Base-by-base conservation (phyloP, 2,329 filamentous ascomycete genomes). In the Geoglossum cookeanum region DNA sequence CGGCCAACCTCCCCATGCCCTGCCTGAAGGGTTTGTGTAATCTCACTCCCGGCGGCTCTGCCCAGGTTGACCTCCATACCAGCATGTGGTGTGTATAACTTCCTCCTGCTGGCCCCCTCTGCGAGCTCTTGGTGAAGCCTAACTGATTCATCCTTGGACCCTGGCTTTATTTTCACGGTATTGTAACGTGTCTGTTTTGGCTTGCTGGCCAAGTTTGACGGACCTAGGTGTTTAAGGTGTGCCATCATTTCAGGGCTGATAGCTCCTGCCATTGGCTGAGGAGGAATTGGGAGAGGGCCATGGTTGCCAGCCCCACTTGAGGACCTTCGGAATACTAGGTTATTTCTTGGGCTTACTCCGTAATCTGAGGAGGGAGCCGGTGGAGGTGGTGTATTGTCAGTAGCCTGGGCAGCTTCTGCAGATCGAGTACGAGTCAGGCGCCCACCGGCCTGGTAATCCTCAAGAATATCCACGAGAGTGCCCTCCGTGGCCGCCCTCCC, bases 141-240 rank as follows among this genome's bases (percentile, higher is more conserved):
- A 74, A 56, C 68, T 69, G 1, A 82, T 67, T 8, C 80, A 64
- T 15, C 76, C 76, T 60, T 76, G 75, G 1, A 77, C 13, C 73
- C 78, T 13, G 78, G 79, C 66, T 84, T 84, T 67, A 84, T 83
- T 67, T 83, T 83, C 60, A 84, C 80, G 8, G 74, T 75, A 58
- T 75, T 75, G 66, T 79, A 82, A 39, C 80, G 77, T 5, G 80
- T 84, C 39, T 75, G 68, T 56, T 78, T 77, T 2, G 80, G 80
- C 47, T 75, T 71, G 60, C 73, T 79, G 22, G 80, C 80, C 15
- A 77, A 71, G 62, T 84, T 84, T 17, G 78, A 82, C 0, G 80
- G 80, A 3, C 80, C 80, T 1, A 84, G 72, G 63, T 83, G 78
- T 63, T 78, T 80, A 22, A 83, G 67, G 58, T 83, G 79, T 63